phyloP scores from a whole-genome alignment of 345 rosid genomes.

The Garcia nutans region DNA sequence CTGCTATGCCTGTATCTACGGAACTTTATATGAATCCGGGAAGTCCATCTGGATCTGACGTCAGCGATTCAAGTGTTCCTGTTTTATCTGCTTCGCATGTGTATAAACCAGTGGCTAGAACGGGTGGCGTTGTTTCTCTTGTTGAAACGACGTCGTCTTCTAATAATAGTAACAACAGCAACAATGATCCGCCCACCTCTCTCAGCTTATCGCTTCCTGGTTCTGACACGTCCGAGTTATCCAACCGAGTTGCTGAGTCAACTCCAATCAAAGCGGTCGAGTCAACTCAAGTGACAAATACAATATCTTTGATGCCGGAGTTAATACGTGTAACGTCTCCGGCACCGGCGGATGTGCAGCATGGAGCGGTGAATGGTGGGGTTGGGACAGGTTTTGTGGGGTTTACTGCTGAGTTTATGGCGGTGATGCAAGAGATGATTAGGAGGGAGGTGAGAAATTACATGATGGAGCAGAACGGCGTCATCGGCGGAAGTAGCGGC shows the following conservation, averaged over 20 bases:
- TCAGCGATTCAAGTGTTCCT: conserved; percentile 61
- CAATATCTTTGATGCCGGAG: neutral
- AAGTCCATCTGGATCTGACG: conserved; percentile 79
- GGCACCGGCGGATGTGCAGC: conserved; percentile 3
- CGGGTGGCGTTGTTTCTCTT: conserved; percentile 40
- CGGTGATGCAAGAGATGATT: conserved; percentile 92
- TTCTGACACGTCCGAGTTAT: conserved; percentile 43
- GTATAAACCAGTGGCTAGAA: conserved; percentile 50
- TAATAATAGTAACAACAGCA: neutral
- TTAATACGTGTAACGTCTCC: neutral
- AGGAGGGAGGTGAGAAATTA: conserved; percentile 78
- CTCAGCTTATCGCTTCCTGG: conserved; percentile 73
- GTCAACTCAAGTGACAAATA: neutral
- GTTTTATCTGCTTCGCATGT: conserved; percentile 41
- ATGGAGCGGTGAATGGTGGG: conserved; percentile 26
- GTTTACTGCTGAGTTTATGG: conserved; percentile 64
- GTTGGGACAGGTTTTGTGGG: conserved; percentile 44
- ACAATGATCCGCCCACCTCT: conserved; percentile 57
- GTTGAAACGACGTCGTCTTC: conserved; percentile 47
- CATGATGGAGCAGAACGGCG: conserved; percentile 58
- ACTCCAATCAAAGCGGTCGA: conserved; percentile 10
- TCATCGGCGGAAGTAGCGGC: conserved; percentile 23
- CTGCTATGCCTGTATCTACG: conserved; percentile 42
- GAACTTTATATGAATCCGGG: conserved; percentile 69
- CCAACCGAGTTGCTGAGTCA: conserved; percentile 40